Conservation (phyloP, 768 basidiomycete genomes). For the Russula ochroleuca region DNA sequence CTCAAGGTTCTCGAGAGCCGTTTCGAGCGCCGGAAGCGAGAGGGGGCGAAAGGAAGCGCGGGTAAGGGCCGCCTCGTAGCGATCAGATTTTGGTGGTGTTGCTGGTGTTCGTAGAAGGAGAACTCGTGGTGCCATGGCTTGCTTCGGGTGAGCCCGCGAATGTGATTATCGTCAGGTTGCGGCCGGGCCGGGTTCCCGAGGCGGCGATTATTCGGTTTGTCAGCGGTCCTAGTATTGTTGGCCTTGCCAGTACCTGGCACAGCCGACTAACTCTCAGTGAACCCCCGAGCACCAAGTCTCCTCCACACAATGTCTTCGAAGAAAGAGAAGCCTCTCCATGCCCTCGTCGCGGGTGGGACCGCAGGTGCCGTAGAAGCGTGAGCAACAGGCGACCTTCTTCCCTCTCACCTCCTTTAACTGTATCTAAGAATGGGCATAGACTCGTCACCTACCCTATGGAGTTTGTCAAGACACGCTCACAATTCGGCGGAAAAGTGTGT, state of each 20-base stretch:
- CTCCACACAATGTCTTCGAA: constrained; percentile 42
- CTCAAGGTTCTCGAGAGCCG: constrained; percentile 48
- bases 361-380: constrained; percentile 94
- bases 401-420: constrained; percentile 25
- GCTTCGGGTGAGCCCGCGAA: background rate
- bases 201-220: background rate
- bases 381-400: constrained; percentile 32
- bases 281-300: background rate
- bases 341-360: constrained; percentile 84
- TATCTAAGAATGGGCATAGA: constrained; percentile 38
- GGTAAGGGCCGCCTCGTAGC: constrained; percentile 52
- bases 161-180: too few species aligned
- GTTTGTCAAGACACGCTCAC: constrained; percentile 89
- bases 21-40: constrained; percentile 73
- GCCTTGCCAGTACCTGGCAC: background rate
- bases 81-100: constrained; percentile 43
- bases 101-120: constrained; percentile 42
- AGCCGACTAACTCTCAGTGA: background rate
- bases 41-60: constrained; percentile 46
- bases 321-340: constrained; percentile 81
- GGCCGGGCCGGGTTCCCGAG: constrained; percentile 1
- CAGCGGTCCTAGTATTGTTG: too few species aligned
- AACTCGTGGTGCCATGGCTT: constrained; percentile 32
- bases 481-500: constrained; percentile 76
- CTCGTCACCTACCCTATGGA: constrained; percentile 88